Evolutionary conservation across 2,329 filamentous ascomycete species (phyloP).

Genomic region (Alternaria longipes): DNA sequence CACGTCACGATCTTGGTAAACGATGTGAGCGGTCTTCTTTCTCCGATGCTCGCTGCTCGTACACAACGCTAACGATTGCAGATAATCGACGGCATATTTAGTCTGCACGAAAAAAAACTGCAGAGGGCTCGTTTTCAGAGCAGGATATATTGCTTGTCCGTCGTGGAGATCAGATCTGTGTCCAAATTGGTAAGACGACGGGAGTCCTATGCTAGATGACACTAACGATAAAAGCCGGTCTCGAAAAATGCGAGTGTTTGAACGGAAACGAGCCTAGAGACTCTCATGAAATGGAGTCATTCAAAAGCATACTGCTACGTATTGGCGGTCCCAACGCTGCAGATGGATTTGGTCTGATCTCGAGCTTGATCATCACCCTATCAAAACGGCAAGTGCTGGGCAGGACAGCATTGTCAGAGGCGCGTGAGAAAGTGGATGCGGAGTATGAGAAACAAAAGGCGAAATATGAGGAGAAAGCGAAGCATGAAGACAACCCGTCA

Average conservation of each 20-base stretch:
- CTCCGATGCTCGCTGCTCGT: too few species aligned
- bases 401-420: too few species aligned
- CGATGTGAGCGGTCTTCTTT: neutral
- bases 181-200: conserved; percentile 1
- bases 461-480: too few species aligned
- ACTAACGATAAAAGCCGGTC: neutral
- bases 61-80: neutral
- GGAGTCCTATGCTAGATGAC: neutral
- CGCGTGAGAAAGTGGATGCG: too few species aligned
- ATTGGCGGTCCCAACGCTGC: neutral
- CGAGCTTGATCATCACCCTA: too few species aligned
- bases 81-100: neutral
- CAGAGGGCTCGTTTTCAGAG: neutral
- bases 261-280: neutral
- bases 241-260: neutral
- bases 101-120: neutral
- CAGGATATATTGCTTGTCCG: neutral
- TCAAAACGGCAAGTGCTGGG: too few species aligned
- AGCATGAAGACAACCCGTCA: too few species aligned
- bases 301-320: neutral
- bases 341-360: neutral
- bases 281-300: neutral
- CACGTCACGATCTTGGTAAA: neutral
- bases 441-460: too few species aligned
- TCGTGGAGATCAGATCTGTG: neutral